phyloP scores from a whole-genome alignment of 768 basidiomycete genomes.

The Amanita brunnescens region DNA sequence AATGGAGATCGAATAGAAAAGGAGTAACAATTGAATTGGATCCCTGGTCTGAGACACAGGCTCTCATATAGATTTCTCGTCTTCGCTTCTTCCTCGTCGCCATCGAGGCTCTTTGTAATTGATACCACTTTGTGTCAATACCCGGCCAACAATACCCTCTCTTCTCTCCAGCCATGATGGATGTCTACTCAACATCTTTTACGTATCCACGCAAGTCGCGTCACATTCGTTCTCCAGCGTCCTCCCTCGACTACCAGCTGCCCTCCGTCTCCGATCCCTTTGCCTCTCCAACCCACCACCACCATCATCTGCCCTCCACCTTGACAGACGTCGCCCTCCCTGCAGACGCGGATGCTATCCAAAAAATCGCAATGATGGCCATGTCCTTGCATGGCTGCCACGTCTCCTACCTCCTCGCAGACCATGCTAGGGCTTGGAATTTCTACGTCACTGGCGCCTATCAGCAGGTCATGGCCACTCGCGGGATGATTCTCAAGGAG shows the following conservation, averaged over 20 bases:
- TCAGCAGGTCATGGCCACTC: conserved; percentile 85
- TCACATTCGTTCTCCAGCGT: conserved; percentile 53
- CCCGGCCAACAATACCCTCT: conserved; percentile 34
- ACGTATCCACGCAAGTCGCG: conserved; percentile 80
- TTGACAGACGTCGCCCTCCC: conserved; percentile 29
- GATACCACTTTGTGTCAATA: conserved; percentile 50
- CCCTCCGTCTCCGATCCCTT: conserved; percentile 22
- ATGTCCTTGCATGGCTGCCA: conserved; percentile 78
- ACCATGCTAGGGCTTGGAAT: conserved; percentile 73
- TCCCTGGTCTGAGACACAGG: conserved; percentile 29
- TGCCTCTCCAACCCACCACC: conserved; percentile 27
- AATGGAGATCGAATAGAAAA: conserved; percentile 7
- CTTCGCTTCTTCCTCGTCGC: conserved; percentile 13
- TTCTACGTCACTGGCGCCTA: conserved; percentile 88
- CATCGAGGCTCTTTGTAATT: conserved; percentile 28
- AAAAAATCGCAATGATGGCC: conserved; percentile 70
- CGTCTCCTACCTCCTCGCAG: conserved; percentile 67
- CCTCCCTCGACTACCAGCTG: conserved; percentile 54
- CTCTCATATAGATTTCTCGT: conserved; percentile 11
- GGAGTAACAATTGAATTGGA: conserved; percentile 19
- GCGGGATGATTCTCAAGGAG: conserved; percentile 85
- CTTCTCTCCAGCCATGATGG: conserved; percentile 46
- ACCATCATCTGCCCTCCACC: conserved; percentile 31
- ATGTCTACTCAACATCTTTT: conserved; percentile 93
- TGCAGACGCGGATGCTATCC: conserved; percentile 64